Base-by-base conservation (phyloP, 2,329 filamentous ascomycete genomes). In the Colletotrichum sp. region DNA sequence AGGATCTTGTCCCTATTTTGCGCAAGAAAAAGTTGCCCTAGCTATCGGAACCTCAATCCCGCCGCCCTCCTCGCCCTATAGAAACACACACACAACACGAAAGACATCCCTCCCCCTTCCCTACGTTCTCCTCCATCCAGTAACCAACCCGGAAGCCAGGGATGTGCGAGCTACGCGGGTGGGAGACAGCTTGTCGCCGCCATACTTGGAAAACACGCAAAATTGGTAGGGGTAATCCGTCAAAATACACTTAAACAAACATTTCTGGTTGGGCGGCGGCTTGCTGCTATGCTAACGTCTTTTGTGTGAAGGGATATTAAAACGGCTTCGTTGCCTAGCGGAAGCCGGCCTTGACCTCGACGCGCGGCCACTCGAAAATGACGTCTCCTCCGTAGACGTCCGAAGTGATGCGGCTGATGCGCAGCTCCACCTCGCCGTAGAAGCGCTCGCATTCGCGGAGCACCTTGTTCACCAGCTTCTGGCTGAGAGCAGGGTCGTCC, bases 401-500 rank as follows among this genome's bases (percentile, higher is more conserved):
- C 26, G 91, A 89, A 62, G 90, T 92, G 78, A 94, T 87, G 67
- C 86, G 88, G 57, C 89, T 88, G 79, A 94, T 91, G 67, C 92
- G 87, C 80, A 89, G 86, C 83, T 93, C 92, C 65, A 94, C 90
- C 28, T 91, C 88, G 71, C 88, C 87, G 81, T 94, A 94, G 80
- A 91, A 94, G 76, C 83, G 86, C 84, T 93, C 92, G 81, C 92
- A 93, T 81, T 92, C 91, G 75, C 86, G 86, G 64, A 91, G 83
- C 49, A 94, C 91, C 82, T 90, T 89, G 67, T 84, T 84, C 28
- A 93, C 92, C 55, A 94, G 86, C 44, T 87, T 87, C 66, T 88
- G 87, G 80, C 92, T 94, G 70, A 94, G 87, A 26, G 87, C 90
- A 71, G 92, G 92, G 78, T 96, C 94, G 79, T 98, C 95, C 7